Percentiles rank a stretch among this genome's conserved stretches.
Evolutionary conservation across 495 filamentous ascomycete species (phyloP).

Genomic region (Neurospora sp.): DNA sequence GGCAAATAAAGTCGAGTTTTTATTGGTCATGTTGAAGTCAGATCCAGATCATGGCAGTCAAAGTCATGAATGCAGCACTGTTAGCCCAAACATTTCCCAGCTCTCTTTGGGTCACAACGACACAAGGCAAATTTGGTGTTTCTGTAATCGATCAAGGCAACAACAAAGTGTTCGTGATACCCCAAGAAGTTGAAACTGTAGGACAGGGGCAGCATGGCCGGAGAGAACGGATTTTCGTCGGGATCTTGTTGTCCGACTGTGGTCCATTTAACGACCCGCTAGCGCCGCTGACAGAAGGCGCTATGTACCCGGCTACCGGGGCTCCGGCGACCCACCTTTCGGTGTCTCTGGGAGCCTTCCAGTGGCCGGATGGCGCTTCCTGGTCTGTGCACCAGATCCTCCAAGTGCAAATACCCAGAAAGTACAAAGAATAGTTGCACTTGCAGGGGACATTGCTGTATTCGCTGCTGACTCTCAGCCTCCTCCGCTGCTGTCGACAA

Average conservation of each 20-base stretch:
- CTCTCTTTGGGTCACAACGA: neutral
- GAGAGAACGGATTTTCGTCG: neutral
- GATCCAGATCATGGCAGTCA: neutral
- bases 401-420: too few species aligned
- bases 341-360: too few species aligned
- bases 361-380: too few species aligned
- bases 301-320: too few species aligned
- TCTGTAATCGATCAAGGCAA: too few species aligned
- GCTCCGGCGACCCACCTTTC: too few species aligned
- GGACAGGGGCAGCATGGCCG: neutral
- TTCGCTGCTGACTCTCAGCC: too few species aligned
- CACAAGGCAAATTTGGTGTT: neutral
- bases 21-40: neutral
- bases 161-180: neutral
- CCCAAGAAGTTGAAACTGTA: neutral
- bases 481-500: neutral
- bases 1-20: neutral
- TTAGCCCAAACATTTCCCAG: neutral
- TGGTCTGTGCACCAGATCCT: too few species aligned
- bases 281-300: neutral
- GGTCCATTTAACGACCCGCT: neutral
- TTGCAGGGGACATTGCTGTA: too few species aligned
- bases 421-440: too few species aligned
- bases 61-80: neutral
- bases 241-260: neutral